Percentiles rank a stretch among this genome's conserved stretches.
Conservation (phyloP, 345 rosid species). For the Salix caprea region DNA sequence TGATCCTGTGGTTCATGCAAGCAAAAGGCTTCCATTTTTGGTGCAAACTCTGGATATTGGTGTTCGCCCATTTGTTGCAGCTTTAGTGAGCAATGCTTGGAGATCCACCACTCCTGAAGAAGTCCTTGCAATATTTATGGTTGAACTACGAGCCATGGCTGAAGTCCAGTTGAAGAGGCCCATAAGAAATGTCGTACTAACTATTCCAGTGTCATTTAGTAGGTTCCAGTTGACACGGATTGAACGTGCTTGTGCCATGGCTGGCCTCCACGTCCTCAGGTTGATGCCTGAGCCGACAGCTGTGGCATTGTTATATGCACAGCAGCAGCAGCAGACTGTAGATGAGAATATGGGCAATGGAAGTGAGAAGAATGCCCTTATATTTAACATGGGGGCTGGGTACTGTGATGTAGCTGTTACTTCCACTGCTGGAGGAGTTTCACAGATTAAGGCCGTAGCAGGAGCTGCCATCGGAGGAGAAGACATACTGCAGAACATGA, state of each 20-base stretch:
- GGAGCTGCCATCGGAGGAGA: conserved; percentile 79
- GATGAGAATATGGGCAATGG: conserved; percentile 78
- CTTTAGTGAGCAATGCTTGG: conserved; percentile 78
- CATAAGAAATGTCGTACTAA: conserved; percentile 67
- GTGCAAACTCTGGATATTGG: conserved; percentile 86
- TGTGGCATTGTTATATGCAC: conserved; percentile 80
- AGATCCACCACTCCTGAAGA: conserved; percentile 87
- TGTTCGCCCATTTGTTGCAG: conserved; percentile 76
- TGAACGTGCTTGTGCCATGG: conserved; percentile 88
- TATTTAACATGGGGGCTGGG: conserved; percentile 91
- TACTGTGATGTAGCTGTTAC: conserved; percentile 75
- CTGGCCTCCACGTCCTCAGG: conserved; percentile 80
- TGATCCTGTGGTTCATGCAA: conserved; percentile 68
- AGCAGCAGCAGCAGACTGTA: conserved; percentile 67
- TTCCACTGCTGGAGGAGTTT: conserved; percentile 93
- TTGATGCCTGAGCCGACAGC: conserved; percentile 89
- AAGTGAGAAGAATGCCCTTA: conserved; percentile 71
- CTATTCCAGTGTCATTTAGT: conserved; percentile 77
- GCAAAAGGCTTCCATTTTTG: conserved; percentile 71
- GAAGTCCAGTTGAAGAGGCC: conserved; percentile 67
- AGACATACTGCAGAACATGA: conserved; percentile 72
- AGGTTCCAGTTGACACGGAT: conserved; percentile 76
- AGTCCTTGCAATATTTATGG: conserved; percentile 71
- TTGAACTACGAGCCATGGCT: conserved; percentile 72
- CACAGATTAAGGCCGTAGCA: conserved; percentile 71